These are phyloP conservation scores for Leishmania major DNA, from an alignment of 208 protist species.

Conservation along the genomic window DNA sequence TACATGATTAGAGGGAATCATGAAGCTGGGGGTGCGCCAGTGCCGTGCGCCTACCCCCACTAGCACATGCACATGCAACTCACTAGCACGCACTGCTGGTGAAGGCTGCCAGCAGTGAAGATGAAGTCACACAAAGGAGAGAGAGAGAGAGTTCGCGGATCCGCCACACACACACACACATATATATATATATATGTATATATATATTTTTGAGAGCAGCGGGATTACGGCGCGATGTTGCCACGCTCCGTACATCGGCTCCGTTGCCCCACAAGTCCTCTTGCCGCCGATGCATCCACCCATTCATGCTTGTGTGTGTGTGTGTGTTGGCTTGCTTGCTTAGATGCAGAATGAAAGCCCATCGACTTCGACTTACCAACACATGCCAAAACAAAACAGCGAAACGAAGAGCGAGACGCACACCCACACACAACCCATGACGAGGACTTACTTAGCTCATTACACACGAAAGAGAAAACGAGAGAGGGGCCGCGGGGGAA, in stretches of 20 bases:
- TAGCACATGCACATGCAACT: neutral
- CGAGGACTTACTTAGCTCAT: conserved; percentile 17
- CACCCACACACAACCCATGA: neutral
- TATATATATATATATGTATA: neutral
- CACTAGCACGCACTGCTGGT: neutral
- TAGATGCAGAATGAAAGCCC: neutral
- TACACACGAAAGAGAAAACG: neutral
- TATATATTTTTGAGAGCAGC: neutral
- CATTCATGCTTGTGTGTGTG: neutral
- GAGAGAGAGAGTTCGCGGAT: neutral
- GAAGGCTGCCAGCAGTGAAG: neutral
- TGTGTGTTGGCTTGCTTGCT: neutral
- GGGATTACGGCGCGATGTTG: neutral
- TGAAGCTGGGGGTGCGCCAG: neutral
- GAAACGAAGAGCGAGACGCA: neutral
- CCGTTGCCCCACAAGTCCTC: neutral
- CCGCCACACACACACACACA: neutral
- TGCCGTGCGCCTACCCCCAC: neutral
- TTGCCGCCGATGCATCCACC: neutral
- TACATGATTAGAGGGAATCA: neutral
- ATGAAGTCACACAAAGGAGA: neutral
- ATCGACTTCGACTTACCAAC: neutral
- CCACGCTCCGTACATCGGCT: neutral
- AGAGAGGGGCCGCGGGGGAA: neutral
- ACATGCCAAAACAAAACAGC: no score